A percentile compares a stretch with the other conserved stretches of the same genome.
Conservation (phyloP, 2,329 filamentous ascomycete species). For the Knufia petricola region DNA sequence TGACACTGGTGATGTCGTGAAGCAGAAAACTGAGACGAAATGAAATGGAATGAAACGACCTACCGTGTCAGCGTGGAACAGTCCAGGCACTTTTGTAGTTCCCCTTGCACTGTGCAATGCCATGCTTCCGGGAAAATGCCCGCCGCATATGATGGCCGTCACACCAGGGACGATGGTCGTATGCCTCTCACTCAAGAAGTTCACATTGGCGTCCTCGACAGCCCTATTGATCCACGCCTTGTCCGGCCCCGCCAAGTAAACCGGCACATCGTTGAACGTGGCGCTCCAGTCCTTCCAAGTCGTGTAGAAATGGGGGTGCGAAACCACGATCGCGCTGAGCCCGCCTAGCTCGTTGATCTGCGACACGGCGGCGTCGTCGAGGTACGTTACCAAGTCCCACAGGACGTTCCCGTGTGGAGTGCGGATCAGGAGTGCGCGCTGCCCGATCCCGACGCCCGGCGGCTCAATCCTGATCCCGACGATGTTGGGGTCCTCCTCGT, state of each 20-base stretch:
- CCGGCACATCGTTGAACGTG: slow-evolving; percentile 54
- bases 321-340: slow-evolving; percentile 62
- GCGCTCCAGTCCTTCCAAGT: slow-evolving; percentile 65
- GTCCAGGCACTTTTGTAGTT: slow-evolving; percentile 43
- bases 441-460: slow-evolving; percentile 59
- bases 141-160: slow-evolving; percentile 59
- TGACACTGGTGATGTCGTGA: too few species aligned
- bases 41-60: slow-evolving; percentile 55
- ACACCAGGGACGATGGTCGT: slow-evolving; percentile 38
- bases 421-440: slow-evolving; percentile 60
- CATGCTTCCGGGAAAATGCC: slow-evolving; percentile 69
- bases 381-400: slow-evolving; percentile 66
- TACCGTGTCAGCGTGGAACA: slow-evolving; percentile 72
- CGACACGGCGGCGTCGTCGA: slow-evolving; percentile 55
- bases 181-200: background rate
- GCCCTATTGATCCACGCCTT: slow-evolving; percentile 49
- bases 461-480: slow-evolving; percentile 20
- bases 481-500: slow-evolving; percentile 14
- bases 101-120: slow-evolving; percentile 38
- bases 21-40: too few species aligned
- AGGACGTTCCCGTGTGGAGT: slow-evolving; percentile 61
- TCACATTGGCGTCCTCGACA: slow-evolving; percentile 29
- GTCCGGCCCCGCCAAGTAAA: slow-evolving; percentile 61
- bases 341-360: slow-evolving; percentile 54
- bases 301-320: slow-evolving; percentile 74